These are phyloP conservation scores for Alternaria brassicae DNA, from an alignment of 2,329 filamentous ascomycete genomes.

Conservation along the genomic window DNA sequence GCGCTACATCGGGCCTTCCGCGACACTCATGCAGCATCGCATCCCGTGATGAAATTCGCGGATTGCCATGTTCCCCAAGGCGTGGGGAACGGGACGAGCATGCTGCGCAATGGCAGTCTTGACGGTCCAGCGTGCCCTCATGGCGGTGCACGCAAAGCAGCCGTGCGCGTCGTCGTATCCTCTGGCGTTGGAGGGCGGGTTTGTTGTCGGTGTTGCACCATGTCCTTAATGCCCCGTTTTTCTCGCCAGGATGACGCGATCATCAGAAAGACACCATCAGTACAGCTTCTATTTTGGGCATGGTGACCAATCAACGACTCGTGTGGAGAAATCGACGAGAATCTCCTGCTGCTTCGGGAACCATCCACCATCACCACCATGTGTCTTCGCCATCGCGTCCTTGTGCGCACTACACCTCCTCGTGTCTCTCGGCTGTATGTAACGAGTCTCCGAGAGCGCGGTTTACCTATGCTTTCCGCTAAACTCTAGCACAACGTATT, in stretches of 20 bases:
- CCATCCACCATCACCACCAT: conserved; percentile 12
- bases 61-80: conserved; percentile 22
- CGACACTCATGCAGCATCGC: conserved; percentile 19
- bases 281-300: conserved; percentile 29
- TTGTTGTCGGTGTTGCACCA: conserved; percentile 28
- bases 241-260: conserved; percentile 29
- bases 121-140: background rate
- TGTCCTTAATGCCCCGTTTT: conserved; percentile 25
- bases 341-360: conserved; percentile 26
- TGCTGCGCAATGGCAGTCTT: background rate
- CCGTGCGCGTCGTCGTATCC: conserved; percentile 13
- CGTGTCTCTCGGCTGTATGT: background rate
- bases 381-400: background rate
- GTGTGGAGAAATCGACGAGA: conserved; percentile 5
- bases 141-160: background rate
- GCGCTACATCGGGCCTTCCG: conserved; percentile 17
- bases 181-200: conserved; percentile 13
- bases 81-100: conserved; percentile 30
- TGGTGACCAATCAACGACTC: conserved; percentile 18
- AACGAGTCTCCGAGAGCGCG: background rate
- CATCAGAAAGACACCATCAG: conserved; percentile 9
- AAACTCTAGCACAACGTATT: conserved; percentile 5
- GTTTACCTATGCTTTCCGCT: background rate
- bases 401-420: background rate
- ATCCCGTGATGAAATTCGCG: conserved; percentile 12